These are phyloP conservation scores for Microdochium nivale DNA, from an alignment of 2,329 filamentous ascomycete species.

Conservation along the genomic window DNA sequence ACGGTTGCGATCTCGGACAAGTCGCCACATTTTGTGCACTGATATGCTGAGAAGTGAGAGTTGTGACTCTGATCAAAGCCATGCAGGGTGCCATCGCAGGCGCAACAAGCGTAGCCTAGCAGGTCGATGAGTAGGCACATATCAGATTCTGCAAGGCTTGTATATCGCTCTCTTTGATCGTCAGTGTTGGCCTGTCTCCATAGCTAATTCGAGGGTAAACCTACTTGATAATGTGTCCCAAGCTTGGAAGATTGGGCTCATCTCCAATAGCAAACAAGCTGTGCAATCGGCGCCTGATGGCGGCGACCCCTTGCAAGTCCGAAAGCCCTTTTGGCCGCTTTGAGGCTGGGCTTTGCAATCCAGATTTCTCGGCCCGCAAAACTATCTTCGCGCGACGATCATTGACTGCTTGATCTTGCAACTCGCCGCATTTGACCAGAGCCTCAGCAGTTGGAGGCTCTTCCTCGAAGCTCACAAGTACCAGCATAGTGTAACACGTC, in stretches of 20 bases:
- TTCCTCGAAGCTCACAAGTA: background rate
- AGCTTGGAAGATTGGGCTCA: conserved; percentile 14
- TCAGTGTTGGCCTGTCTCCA: conserved; percentile 15
- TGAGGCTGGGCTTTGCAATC: background rate
- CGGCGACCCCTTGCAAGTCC: conserved; percentile 11
- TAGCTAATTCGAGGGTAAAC: conserved; percentile 14
- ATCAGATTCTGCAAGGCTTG: conserved; percentile 34
- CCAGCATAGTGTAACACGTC: background rate
- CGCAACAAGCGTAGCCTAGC: conserved; percentile 50
- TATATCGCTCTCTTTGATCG: conserved; percentile 29
- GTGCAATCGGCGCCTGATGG: conserved; percentile 13
- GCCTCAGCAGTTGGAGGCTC: background rate
- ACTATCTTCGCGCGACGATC: background rate
- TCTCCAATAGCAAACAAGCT: conserved; percentile 18
- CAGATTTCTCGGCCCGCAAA: too few species aligned
- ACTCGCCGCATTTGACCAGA: background rate
- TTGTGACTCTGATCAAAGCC: conserved; percentile 4
- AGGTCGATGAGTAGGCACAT: conserved; percentile 44
- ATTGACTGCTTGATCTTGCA: conserved; percentile 8
- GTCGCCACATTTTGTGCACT: conserved; percentile 15
- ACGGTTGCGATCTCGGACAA: background rate
- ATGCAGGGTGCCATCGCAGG: conserved; percentile 36
- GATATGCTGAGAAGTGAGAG: conserved; percentile 3
- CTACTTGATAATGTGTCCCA: conserved; percentile 36
- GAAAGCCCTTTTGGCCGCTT: conserved; percentile 22